Evolutionary conservation across 2,329 filamentous ascomycete genomes (phyloP), one percentile per base, ranked within the genome.

Genomic region (Lecanicillium sp.): DNA sequence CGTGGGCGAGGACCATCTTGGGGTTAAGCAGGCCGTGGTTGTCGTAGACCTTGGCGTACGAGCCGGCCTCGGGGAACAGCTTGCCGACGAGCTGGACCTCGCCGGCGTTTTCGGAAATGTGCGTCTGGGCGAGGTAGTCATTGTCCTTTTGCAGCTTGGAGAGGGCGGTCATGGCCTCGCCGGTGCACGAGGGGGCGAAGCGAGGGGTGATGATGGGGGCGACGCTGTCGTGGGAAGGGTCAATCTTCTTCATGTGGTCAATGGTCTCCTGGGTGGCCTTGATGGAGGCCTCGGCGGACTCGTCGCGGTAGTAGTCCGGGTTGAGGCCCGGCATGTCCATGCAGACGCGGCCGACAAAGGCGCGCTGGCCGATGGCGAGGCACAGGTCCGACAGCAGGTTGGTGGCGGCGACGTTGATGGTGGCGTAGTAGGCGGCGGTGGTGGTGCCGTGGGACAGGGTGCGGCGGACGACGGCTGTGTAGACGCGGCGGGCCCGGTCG

Each of bases 381-480:
- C 90, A 96, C 14, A 96, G 75, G 46, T 87, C 79, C 1, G 89
- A 85, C 5, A 98, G 80, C 7, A 95, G 73, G 56, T 95, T 96
- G n/a, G 92, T 98, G 2, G 88, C 79, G 1, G 77, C 71, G 2
- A 94, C 84, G 57, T 94, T 81, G 46, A 87, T 79, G 18, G 92
- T 97, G 42, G 90, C 90, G 59, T 85, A 97, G 71, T 97, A 97
- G n/a, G 87, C 78, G 5, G 88, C 88, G 10, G 86, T 92, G 1
- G 92, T 98, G 9, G 92, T 98, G 46, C 92, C 92, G 56, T 96
- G 80, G 17, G 86, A 75, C 10, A 98, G 75, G 0, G 88, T 95
- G 33, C 86, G 79, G 20, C 78, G 70, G 46, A 98, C 77, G 46
- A 86, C 83, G 42, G 83, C 81, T 17, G 74, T 72, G 64, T 97